Conservation (phyloP, 1,284 basidiomycete species). For the Trametes hirsuta region DNA sequence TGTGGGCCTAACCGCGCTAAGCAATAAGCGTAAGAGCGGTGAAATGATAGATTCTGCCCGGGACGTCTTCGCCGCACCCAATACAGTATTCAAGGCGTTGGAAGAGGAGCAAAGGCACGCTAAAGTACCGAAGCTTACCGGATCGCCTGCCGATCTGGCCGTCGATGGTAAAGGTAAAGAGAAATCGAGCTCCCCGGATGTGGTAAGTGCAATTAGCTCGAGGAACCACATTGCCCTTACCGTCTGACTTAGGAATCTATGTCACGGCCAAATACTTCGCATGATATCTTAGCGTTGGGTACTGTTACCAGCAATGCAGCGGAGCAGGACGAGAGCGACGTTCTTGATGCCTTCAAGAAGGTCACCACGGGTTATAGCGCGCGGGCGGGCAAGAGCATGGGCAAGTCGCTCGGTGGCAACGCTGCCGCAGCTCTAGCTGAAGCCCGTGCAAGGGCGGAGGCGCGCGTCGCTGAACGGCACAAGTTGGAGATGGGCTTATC, state of each 20-base stretch:
- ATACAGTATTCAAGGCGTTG: conserved; percentile 20
- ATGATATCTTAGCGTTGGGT: neutral
- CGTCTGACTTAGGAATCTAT: neutral
- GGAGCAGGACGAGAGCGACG: conserved; percentile 43
- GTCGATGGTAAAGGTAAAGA: conserved; percentile 18
- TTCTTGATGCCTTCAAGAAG: conserved; percentile 64
- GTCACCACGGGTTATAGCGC: conserved; percentile 69
- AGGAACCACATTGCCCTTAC: neutral
- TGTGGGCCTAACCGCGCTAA: conserved; percentile 5
- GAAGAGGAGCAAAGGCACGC: conserved; percentile 43
- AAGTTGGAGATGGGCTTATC: conserved; percentile 40
- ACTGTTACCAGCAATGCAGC: conserved; percentile 1
- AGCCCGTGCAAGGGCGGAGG: conserved; percentile 72
- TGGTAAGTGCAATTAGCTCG: conserved; percentile 1
- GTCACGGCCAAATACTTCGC: neutral
- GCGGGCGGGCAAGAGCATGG: conserved; percentile 59
- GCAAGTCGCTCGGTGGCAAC: conserved; percentile 65
- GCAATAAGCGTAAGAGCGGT: conserved; percentile 67
- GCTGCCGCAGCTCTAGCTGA: conserved; percentile 67
- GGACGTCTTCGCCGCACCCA: conserved; percentile 2
- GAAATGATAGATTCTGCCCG: conserved; percentile 45
- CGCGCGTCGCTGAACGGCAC: conserved; percentile 64
- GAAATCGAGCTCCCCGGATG: conserved; percentile 9
- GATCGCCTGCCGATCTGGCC: conserved; percentile 1
- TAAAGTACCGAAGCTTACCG: conserved; percentile 52